A percentile compares a stretch with the other conserved stretches of the same genome.
Conservation (phyloP, 345 rosid genomes). For the Populus ilicifolia region DNA sequence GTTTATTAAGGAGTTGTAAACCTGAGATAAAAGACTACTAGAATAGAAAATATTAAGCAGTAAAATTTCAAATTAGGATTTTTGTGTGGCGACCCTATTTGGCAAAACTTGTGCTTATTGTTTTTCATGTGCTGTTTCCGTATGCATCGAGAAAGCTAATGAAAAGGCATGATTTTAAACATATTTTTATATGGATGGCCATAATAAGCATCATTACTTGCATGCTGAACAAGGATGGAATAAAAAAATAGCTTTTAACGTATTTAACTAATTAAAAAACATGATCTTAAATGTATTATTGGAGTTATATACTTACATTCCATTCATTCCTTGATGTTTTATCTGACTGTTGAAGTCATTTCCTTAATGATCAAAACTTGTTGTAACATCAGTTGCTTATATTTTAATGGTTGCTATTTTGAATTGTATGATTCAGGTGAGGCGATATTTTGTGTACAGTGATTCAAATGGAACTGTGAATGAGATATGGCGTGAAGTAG, state of each 20-base stretch:
- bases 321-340: too few relatives aligned
- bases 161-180: too few relatives aligned
- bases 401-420: neutral
- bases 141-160: neutral
- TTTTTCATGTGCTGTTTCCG: too few relatives aligned
- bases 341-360: neutral
- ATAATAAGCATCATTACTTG: neutral
- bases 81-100: too few relatives aligned
- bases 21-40: too few relatives aligned
- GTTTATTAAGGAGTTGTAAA: too few relatives aligned
- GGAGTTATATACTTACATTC: neutral
- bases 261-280: too few relatives aligned
- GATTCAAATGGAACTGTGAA: conserved; percentile 74
- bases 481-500: conserved; percentile 85
- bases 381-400: neutral
- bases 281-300: too few relatives aligned
- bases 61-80: too few relatives aligned
- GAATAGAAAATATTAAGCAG: too few relatives aligned
- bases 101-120: too few relatives aligned
- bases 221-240: neutral
- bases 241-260: neutral
- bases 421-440: conserved; percentile 50
- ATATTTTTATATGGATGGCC: neutral
- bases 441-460: conserved; percentile 54
- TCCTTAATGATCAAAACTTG: neutral